Evolutionary conservation across 441 rosid species (phyloP).

Genomic region (Erodium texanum): DNA sequence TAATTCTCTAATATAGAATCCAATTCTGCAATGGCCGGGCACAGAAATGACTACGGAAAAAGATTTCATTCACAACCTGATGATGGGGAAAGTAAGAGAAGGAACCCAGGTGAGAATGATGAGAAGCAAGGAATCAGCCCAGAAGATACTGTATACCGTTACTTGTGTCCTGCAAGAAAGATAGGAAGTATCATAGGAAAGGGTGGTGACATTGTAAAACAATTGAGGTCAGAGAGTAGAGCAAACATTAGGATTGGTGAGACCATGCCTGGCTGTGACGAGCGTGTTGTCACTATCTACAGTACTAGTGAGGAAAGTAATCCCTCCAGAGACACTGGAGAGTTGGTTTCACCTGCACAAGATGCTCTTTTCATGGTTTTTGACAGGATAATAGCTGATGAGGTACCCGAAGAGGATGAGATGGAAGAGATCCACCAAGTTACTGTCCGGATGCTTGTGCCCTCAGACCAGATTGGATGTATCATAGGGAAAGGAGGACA

Average conservation of each 20-base stretch:
- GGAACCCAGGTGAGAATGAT: conserved; percentile 60
- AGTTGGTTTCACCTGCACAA: conserved; percentile 69
- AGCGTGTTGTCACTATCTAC: conserved; percentile 86
- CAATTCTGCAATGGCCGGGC: conserved; percentile 47
- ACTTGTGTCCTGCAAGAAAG: conserved; percentile 73
- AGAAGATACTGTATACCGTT: conserved; percentile 72
- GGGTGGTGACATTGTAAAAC: conserved; percentile 96
- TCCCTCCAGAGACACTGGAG: conserved; percentile 47
- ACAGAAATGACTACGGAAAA: conserved; percentile 72
- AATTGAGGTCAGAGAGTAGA: conserved; percentile 70
- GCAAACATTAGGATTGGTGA: conserved; percentile 82
- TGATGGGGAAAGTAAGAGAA: conserved; percentile 58
- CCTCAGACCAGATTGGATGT: conserved; percentile 98
- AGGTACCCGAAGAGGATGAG: conserved; percentile 49
- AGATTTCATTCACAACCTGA: conserved; percentile 70
- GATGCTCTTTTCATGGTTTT: conserved; percentile 85
- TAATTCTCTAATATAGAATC: too few species aligned
- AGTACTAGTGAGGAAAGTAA: conserved; percentile 85
- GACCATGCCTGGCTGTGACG: conserved; percentile 67
- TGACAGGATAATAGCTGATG: conserved; percentile 71
- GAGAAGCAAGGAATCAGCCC: conserved; percentile 51
- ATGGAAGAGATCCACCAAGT: conserved; percentile 49
- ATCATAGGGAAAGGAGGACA: conserved; percentile 95
- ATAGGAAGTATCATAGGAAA: conserved; percentile 92
- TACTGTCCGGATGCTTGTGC: conserved; percentile 76